Conservation (phyloP, 306 rosid species). For the Senna tora region DNA sequence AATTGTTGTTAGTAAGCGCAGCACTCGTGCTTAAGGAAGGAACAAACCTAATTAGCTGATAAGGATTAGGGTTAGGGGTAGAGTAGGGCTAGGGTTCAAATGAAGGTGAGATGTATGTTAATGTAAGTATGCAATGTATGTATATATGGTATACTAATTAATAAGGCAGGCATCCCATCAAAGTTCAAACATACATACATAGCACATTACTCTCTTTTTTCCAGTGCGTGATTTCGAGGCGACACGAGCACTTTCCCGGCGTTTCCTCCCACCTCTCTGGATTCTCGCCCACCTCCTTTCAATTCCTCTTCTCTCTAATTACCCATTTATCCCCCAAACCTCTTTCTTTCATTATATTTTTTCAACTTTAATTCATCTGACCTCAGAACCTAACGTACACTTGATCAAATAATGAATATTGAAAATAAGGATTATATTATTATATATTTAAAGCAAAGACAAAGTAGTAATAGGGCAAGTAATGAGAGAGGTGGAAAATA, state of each 20-base stretch:
- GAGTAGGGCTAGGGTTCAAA: slow-evolving; percentile 36
- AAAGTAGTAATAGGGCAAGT: no score
- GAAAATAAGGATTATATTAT: no score
- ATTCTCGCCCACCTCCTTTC: slow-evolving; percentile 57
- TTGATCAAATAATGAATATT: no score
- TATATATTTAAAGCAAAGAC: no score
- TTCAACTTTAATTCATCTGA: no score
- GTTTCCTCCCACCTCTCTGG: slow-evolving; percentile 83
- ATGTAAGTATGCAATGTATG: neutral
- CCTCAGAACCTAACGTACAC: no score
- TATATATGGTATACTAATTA: neutral
- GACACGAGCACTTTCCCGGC: slow-evolving; percentile 99
- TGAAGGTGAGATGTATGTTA: neutral
- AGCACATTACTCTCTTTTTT: slow-evolving; percentile 50
- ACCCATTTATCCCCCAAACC: slow-evolving; percentile 1
- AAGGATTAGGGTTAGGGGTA: neutral
- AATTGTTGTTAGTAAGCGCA: neutral
- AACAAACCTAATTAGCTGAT: slow-evolving; percentile 43
- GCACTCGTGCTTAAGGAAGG: slow-evolving; percentile 29
- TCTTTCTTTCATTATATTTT: no score
- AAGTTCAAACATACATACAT: no score
- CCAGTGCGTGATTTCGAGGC: slow-evolving; percentile 76
- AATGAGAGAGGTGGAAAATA: neutral
- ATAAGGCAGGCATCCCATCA: slow-evolving; percentile 36
- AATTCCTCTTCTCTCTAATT: slow-evolving; percentile 42